Base-by-base conservation (phyloP, 768 basidiomycete species). In the Pilatotrama ljubarskyi region DNA sequence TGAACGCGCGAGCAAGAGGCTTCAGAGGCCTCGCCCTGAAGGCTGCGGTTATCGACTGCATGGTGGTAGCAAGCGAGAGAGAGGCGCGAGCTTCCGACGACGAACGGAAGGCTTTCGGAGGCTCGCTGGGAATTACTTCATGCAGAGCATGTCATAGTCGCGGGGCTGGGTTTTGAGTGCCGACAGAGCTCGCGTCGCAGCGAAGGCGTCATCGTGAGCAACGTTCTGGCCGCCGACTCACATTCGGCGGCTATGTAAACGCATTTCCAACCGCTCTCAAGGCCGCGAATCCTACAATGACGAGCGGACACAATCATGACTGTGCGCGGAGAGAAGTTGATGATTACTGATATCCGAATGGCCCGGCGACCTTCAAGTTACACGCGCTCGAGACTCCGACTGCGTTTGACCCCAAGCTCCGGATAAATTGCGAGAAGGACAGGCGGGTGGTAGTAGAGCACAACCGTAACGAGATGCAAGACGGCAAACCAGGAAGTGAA, bases 161-260 rank as follows among this genome's bases (percentile, higher is more conserved):
- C 36, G 22, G 26, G n/a, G 41, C 29, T 26, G 37, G 36, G 52
- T 56, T 56, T 24, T 62, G 44, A 55, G 25, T 26, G 44, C 46
- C 48, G 26, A 10, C 37, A 9, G 32, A 43, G 49, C 37, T 13
- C 35, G 20, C 50, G 37, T 55, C 26, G 36, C 40, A 25, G 36
- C 52, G 58, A 66, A 68, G 65, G 64, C 68, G 68, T 65, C 61
- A 68, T 68, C 53, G 57, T 68, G 63, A 68, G 67, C 68, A 67
- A 15, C 44, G 32, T 38, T 48, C 44, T 37, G 22, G 22, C 58
- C 36, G 52, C 29, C 50, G 11, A 37, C 48, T 29, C 37, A 10
- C 20, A 20, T 18, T 29, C 47, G 6, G 14, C 37, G n/a, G 41
- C 41, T 53, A 54, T 57, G 50, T 52, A 57, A 57, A 20, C 38